These are phyloP conservation scores for Bondarzewia mesenterica DNA, from an alignment of 1,284 basidiomycete species.

Conservation along the genomic window DNA sequence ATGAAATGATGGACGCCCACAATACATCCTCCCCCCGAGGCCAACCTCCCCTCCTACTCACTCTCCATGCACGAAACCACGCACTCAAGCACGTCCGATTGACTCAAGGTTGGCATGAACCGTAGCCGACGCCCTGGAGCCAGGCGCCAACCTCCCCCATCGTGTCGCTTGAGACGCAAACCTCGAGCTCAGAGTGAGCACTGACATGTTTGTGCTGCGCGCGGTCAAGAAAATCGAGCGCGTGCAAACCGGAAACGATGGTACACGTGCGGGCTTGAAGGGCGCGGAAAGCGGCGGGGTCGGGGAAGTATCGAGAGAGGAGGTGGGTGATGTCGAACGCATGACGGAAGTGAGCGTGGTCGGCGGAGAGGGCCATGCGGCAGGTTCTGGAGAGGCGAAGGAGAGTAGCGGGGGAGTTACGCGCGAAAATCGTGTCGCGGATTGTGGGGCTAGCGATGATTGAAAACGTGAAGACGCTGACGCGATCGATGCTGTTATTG, in stretches of 20 bases:
- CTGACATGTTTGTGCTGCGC: too few species aligned
- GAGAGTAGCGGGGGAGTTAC: too few species aligned
- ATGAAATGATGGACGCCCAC: not conserved
- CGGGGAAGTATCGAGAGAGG: conserved; percentile 18
- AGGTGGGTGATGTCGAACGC: conserved; percentile 20
- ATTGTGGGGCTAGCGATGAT: too few species aligned
- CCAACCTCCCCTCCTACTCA: not conserved
- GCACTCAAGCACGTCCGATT: not conserved
- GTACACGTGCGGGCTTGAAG: conserved; percentile 34
- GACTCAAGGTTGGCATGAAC: not conserved
- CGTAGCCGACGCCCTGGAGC: not conserved
- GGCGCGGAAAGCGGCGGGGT: conserved; percentile 30
- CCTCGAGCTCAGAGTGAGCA: too few species aligned
- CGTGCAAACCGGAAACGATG: conserved; percentile 44
- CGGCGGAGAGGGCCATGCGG: too few species aligned
- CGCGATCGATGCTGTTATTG: too few species aligned
- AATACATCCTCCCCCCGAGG: conserved; percentile 1
- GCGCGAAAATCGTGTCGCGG: too few species aligned
- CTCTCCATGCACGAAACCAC: not conserved
- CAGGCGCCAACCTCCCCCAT: not conserved
- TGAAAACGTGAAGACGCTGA: too few species aligned
- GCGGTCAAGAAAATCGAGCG: conserved; percentile 43
- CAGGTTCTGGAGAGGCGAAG: too few species aligned
- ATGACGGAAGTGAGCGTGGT: too few species aligned
- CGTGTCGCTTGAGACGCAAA: conserved; percentile 28